These are phyloP conservation scores for Jaltomata sinuosa DNA, from an alignment of 257 asterid genomes.

Conservation along the genomic window DNA sequence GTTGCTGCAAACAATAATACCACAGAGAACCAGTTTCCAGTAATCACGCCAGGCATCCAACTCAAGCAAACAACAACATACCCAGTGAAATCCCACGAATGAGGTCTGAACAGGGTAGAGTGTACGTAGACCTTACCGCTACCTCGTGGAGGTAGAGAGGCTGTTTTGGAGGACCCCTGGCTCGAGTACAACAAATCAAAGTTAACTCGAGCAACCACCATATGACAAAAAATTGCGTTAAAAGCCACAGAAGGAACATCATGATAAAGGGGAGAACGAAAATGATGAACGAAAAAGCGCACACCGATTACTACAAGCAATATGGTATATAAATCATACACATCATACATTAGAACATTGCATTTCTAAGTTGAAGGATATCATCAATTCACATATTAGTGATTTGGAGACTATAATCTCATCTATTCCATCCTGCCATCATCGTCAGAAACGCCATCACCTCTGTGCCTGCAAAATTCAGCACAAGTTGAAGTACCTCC, in stretches of 20 bases:
- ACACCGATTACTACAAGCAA: background rate
- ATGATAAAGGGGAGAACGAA: background rate
- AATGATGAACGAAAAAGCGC: background rate
- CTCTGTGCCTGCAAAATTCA: conserved; percentile 51
- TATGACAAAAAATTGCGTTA: background rate
- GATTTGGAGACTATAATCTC: conserved; percentile 5
- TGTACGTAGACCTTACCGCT: no score
- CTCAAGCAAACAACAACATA: no score
- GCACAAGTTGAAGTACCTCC: background rate
- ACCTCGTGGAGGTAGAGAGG: no score
- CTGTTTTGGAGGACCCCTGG: no score
- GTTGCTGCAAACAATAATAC: no score
- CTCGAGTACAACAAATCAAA: no score
- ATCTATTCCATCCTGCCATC: conserved; percentile 44
- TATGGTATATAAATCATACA: conserved; percentile 18
- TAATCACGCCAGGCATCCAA: no score
- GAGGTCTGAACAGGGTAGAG: no score
- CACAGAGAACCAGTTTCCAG: no score
- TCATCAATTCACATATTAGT: conserved; percentile 5
- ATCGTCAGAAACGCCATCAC: conserved; percentile 56
- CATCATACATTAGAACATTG: background rate
- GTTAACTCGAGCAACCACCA: background rate
- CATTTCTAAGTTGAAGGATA: conserved; percentile 3
- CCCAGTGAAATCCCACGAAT: no score
- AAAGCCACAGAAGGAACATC: background rate